Conservation (phyloP, 2,329 filamentous ascomycete genomes). For the Clonostachys rosea region DNA sequence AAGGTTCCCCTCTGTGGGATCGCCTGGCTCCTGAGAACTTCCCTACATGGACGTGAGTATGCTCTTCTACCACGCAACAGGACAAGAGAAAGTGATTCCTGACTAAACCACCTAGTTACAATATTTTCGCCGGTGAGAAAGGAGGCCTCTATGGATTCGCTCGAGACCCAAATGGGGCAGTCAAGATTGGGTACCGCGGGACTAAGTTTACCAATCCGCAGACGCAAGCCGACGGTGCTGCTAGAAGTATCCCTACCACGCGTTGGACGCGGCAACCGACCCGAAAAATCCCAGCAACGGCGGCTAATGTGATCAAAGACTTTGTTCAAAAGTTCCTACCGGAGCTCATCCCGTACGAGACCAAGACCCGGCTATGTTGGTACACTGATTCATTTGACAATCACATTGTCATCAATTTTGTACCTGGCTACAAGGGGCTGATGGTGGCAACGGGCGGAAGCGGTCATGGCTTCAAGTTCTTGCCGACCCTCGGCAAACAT, state of each 20-base stretch:
- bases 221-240: constrained; percentile 20
- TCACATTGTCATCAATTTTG: constrained; percentile 21
- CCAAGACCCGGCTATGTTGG: constrained; percentile 46
- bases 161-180: constrained; percentile 10
- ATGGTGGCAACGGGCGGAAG: constrained; percentile 58
- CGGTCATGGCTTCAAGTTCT: constrained; percentile 59
- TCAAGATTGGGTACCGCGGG: constrained; percentile 21
- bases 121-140: constrained; percentile 8
- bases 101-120: no score
- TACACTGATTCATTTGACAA: constrained; percentile 25
- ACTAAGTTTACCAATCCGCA: constrained; percentile 31
- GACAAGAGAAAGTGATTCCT: no score
- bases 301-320: neutral
- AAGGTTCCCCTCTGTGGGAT: constrained; percentile 3
- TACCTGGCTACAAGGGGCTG: constrained; percentile 50
- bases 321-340: constrained; percentile 34
- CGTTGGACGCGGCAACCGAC: constrained; percentile 18
- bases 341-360: constrained; percentile 23
- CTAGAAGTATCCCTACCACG: constrained; percentile 31
- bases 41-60: constrained; percentile 3
- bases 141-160: constrained; percentile 19
- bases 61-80: no score
- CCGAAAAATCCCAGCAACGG: constrained; percentile 9
- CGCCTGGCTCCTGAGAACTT: constrained; percentile 8
- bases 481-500: constrained; percentile 4